Base-by-base conservation (phyloP, 148 eudicot species). In the Mesembryanthemum crystallinum region DNA sequence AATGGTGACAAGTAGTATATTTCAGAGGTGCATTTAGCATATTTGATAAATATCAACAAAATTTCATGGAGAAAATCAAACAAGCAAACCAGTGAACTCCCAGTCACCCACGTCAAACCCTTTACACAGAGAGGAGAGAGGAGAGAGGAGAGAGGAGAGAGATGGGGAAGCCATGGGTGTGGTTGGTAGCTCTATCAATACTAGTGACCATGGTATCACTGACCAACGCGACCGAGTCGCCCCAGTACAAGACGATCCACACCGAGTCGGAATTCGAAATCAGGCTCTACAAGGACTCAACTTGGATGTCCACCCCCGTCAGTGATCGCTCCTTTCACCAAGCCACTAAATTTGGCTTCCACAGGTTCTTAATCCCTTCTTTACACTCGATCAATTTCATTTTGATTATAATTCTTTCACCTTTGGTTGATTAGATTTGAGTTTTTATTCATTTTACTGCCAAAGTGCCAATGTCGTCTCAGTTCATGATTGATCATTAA, bases 281-380 rank as follows among this genome's bases (percentile, higher is more conserved):
- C 84, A 86, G 94, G 73, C 79, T 87, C 47, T 93, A 89, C 81
- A 73, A 78, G 27, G 86, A 87, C 30, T 78, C 98, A 0, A 84
- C 74, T 11, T 93, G 97, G 98, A 91, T 93, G 92, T 76, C 87
- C 39, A 86, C 98, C 25, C 82, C 81, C 1, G 81, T 79, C 67
- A 79, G 81, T 10, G 83, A 89, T 1, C 86, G 78, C 47, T 91
- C 97, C 77, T 93, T 93, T 64, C 77, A 84, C 7, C 85, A 89
- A 81, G 98, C 98, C 76, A 91, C 98, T 79, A 85, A 72, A 76
- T 47, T 83, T 18, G 98, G 98, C 25, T 91, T 88, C 74, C 98
- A 93, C 85, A 85, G 97, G 97, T 92, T 30, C 3, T 29, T 58
- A 15, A 14, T 64, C 9, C 13, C 4, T 57, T 29, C 42, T 21